Conservation (phyloP, 2,329 filamentous ascomycete species). For the Neonectria neomacrospora region DNA sequence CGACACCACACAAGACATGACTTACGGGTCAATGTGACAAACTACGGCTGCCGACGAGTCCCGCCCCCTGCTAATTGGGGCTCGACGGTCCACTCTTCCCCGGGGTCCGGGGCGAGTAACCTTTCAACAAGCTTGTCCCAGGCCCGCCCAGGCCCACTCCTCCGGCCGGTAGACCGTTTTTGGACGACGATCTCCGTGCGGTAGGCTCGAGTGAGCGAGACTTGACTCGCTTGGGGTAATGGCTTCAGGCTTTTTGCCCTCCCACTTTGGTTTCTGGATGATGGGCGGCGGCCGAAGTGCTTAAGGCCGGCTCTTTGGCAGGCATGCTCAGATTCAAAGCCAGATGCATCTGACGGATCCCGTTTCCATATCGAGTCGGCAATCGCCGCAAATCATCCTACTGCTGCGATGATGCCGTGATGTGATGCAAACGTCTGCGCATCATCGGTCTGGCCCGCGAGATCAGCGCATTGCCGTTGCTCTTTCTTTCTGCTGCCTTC, state of each 20-base stretch:
- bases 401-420: conserved; percentile 27
- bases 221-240: conserved; percentile 43
- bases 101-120: conserved; percentile 41
- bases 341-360: conserved; percentile 38
- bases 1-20: conserved; percentile 38
- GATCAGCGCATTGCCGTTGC: conserved; percentile 19
- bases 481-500: conserved; percentile 1
- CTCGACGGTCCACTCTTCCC: conserved; percentile 38
- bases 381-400: conserved; percentile 36
- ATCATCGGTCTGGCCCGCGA: conserved; percentile 30
- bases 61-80: conserved; percentile 41
- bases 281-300: conserved; percentile 47
- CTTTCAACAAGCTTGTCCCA: conserved; percentile 37
- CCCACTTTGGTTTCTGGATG: conserved; percentile 34
- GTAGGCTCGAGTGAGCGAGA: conserved; percentile 36
- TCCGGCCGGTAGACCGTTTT: conserved; percentile 45
- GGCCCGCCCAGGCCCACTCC: conserved; percentile 34
- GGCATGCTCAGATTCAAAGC: conserved; percentile 36
- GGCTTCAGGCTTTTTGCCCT: conserved; percentile 32
- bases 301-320: conserved; percentile 46
- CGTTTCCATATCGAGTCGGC: conserved; percentile 33
- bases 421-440: conserved; percentile 39
- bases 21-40: conserved; percentile 40
- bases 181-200: conserved; percentile 42
- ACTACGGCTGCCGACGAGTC: conserved; percentile 44